Evolutionary conservation across 352 stramenopile species (phyloP), one percentile per base, ranked within the genome.

Genomic region (Globisporangium splendens): DNA sequence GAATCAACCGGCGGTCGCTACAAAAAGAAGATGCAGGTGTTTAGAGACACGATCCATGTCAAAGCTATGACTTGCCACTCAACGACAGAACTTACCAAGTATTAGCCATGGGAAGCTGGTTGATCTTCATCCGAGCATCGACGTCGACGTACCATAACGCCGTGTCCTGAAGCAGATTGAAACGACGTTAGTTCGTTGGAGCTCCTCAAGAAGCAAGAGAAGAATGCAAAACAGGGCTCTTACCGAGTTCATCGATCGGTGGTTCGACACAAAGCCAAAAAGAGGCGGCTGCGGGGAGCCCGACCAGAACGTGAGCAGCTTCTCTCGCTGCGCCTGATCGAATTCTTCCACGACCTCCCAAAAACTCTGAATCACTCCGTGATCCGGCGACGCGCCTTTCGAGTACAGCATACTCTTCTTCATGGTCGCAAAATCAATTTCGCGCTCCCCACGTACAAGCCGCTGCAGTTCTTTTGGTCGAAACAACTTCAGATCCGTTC

Each of bases 231-330:
- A 14, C 0, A 38, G 14, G 31, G 14, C 28, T 24, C 78, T 43
- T 69, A 89, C 81, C 68, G 78, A 66, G 46, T 71, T 78, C 59
- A 85, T 76, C 17, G 70, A 77, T 20, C 75, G 76, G 55, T 77
- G 70, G 17, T 62, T 79, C 0, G 71, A 73, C 35, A 83, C 75
- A 51, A 90, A 93, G 13, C 83, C 83, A 59, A 93, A 93, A 8
- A 91, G 68, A 3, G 83, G 83, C 38, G 83, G 80, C 52, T 77
- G 54, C 0, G 79, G 65, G 8, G 80, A 91, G 1, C 83, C 83
- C 11, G 77, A 89, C 83, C 83, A 93, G 54, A 93, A 93, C 0
- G 74, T 83, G n/a, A 93, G 61, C 8, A 93, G 58, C 48, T 87
- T 80, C 20, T 74, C 70, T 55, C 72, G 70, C 17, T 58, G 64